Conservation (phyloP, 192 early-diverging fungal species). For the Lobosporangium transversale region DNA sequence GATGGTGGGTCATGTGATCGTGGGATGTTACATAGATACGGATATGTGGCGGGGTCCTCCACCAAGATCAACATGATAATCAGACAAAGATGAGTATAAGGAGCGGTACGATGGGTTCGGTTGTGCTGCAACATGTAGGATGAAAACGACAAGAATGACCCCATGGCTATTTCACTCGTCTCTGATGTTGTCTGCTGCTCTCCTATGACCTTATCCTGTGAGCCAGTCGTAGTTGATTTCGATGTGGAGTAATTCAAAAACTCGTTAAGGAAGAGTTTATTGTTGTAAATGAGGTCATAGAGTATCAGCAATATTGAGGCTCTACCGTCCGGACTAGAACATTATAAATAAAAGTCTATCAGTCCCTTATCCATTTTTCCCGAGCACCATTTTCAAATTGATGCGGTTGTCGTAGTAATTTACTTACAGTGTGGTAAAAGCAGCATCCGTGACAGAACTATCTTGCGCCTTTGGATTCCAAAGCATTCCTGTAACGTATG, state of each 20-base stretch:
- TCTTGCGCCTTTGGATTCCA: constrained; percentile 51
- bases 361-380: neutral
- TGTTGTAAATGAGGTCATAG: constrained; percentile 62
- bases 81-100: constrained; percentile 60
- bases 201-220: neutral
- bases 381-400: too few species aligned
- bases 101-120: constrained; percentile 46
- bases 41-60: constrained; percentile 53
- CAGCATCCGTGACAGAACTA: constrained; percentile 43
- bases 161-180: constrained; percentile 29
- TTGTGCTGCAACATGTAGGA: constrained; percentile 66
- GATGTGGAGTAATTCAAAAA: constrained; percentile 33
- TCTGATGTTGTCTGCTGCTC: neutral
- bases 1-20: constrained; percentile 6
- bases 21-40: constrained; percentile 40
- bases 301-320: constrained; percentile 54
- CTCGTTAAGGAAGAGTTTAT: constrained; percentile 44
- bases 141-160: constrained; percentile 55
- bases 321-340: constrained; percentile 56
- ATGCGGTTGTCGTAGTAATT: too few species aligned
- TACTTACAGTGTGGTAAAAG: constrained; percentile 52
- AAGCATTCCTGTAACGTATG: constrained; percentile 56
- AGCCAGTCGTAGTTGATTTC: neutral
- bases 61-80: constrained; percentile 54
- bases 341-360: neutral